Conservation (phyloP, 2,329 filamentous ascomycete genomes). For the Paracorniculantispora psalliotae region DNA sequence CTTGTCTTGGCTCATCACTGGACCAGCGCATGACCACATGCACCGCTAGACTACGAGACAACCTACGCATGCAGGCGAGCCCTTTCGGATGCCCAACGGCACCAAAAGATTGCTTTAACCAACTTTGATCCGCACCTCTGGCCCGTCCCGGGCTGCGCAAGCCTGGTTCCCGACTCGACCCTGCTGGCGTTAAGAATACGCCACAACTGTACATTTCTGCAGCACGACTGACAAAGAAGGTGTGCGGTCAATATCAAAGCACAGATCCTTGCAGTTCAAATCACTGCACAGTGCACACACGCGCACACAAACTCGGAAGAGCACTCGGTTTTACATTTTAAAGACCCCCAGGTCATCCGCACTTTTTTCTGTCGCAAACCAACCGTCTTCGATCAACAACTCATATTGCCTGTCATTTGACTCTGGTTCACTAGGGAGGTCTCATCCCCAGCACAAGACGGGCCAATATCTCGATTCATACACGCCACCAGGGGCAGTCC, state of each 20-base stretch:
- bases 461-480: neutral
- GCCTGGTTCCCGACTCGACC: neutral
- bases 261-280: neutral
- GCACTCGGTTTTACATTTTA: neutral
- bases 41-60: neutral
- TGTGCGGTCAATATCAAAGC: neutral
- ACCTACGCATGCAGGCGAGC: neutral
- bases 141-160: neutral
- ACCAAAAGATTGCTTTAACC: neutral
- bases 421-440: neutral
- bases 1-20: neutral
- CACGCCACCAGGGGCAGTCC: neutral
- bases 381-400: neutral
- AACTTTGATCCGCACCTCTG: slow-evolving; percentile 2
- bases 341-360: neutral
- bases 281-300: neutral
- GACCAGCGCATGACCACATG: slow-evolving; percentile 8
- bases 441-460: neutral
- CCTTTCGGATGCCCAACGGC: slow-evolving; percentile 8
- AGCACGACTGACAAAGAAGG: neutral
- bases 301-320: too few relatives aligned
- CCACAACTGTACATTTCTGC: neutral
- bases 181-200: neutral
- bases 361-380: neutral
- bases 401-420: neutral